Percentiles rank a stretch among this genome's conserved stretches.
Conservation (phyloP, 495 filamentous ascomycete species). For the Trichoderma asperelloides region DNA sequence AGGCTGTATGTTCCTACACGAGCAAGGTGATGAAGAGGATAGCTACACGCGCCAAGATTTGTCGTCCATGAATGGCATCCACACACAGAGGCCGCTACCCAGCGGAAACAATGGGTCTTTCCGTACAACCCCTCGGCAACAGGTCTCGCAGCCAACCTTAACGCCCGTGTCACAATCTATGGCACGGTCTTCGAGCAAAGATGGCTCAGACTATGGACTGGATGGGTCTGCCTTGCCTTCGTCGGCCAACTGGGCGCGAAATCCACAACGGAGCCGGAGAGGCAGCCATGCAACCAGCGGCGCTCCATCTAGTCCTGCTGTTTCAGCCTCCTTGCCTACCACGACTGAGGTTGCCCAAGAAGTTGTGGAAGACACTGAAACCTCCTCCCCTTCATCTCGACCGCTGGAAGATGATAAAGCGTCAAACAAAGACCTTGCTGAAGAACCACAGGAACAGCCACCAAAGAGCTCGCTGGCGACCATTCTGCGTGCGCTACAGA, state of each 20-base stretch:
- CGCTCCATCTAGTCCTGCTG: conserved; percentile 71
- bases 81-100: conserved; percentile 59
- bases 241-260: conserved; percentile 89
- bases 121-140: conserved; percentile 42
- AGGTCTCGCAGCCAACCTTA: conserved; percentile 38
- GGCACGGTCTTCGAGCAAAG: conserved; percentile 64
- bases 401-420: neutral
- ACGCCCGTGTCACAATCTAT: conserved; percentile 57
- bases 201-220: conserved; percentile 56
- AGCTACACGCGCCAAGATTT: conserved; percentile 93
- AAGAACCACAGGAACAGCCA: neutral
- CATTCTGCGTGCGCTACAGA: conserved; percentile 27
- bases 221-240: conserved; percentile 85
- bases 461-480: neutral
- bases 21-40: conserved; percentile 92
- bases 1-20: conserved; percentile 95
- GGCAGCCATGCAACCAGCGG: conserved; percentile 71
- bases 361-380: conserved; percentile 21
- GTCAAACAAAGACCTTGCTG: neutral
- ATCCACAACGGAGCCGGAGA: conserved; percentile 59
- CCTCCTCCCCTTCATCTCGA: neutral
- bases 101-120: conserved; percentile 31
- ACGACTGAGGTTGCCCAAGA: conserved; percentile 34
- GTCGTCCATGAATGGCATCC: conserved; percentile 87
- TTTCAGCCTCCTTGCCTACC: conserved; percentile 50